Evolutionary conservation across 2,329 filamentous ascomycete genomes (phyloP).

Genomic region (Aspergillus clavatus): DNA sequence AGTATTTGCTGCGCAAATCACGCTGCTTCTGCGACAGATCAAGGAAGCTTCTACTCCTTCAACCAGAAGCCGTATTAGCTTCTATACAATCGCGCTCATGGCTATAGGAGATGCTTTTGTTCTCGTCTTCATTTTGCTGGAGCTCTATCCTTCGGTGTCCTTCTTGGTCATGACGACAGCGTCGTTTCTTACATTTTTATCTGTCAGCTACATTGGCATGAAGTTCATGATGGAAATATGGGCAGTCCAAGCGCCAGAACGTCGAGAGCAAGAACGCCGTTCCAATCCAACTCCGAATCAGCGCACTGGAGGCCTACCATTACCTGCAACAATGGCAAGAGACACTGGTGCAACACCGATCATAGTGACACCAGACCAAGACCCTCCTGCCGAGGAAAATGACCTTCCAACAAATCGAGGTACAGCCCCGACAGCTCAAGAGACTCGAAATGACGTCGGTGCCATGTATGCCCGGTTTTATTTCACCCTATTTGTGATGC

Average conservation of each 20-base stretch:
- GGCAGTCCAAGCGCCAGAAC: conserved; percentile 52
- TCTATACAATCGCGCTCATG: conserved; percentile 59
- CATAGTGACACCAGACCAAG: conserved; percentile 58
- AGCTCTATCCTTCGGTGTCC: conserved; percentile 52
- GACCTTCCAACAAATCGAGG: conserved; percentile 28
- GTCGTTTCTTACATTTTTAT: conserved; percentile 57
- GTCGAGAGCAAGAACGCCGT: conserved; percentile 32
- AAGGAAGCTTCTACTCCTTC: conserved; percentile 62
- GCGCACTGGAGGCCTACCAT: conserved; percentile 41
- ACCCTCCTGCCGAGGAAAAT: conserved; percentile 39
- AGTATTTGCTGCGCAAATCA: conserved; percentile 50
- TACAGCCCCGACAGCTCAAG: conserved; percentile 30
- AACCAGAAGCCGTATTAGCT: conserved; percentile 59
- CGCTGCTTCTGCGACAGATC: conserved; percentile 57
- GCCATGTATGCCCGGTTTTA: conserved; percentile 60
- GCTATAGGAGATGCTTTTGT: conserved; percentile 58
- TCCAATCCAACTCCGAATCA: conserved; percentile 23
- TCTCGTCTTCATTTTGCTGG: conserved; percentile 51
- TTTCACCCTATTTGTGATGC: conserved; percentile 52
- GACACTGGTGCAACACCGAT: conserved; percentile 51
- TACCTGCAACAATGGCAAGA: conserved; percentile 47
- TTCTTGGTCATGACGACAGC: conserved; percentile 53
- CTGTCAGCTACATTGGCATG: conserved; percentile 59
- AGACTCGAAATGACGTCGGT: conserved; percentile 47
- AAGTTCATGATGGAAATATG: conserved; percentile 65